Conservation (phyloP, 2,329 filamentous ascomycete genomes). For the Sporothrix euskadiensis region DNA sequence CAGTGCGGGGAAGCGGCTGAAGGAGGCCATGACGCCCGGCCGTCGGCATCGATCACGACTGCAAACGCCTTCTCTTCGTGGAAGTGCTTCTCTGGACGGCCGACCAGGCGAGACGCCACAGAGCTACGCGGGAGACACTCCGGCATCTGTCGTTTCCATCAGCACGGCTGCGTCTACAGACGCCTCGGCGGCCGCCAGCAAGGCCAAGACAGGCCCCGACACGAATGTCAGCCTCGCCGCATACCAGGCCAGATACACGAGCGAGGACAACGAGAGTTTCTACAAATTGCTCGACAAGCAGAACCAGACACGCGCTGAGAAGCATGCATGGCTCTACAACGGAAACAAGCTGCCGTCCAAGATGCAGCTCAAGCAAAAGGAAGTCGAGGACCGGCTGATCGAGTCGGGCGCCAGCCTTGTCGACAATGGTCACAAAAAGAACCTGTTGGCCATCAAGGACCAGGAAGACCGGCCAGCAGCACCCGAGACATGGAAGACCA, state of each 20-base stretch:
- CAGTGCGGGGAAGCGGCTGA: constrained; percentile 70
- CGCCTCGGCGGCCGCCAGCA: neutral
- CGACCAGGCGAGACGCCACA: constrained; percentile 56
- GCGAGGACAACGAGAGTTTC: constrained; percentile 97
- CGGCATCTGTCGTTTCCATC: constrained; percentile 53
- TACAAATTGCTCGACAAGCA: constrained; percentile 89
- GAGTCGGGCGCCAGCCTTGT: constrained; percentile 46
- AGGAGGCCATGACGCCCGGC: constrained; percentile 79
- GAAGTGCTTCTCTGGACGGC: constrained; percentile 29
- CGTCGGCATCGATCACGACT: constrained; percentile 39
- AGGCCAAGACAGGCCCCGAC: constrained; percentile 52
- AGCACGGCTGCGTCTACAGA: neutral
- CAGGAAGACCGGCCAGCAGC: constrained; percentile 67
- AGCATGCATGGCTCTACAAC: constrained; percentile 85
- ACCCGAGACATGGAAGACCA: constrained; percentile 72
- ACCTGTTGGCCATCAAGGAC: constrained; percentile 65
- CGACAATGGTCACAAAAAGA: constrained; percentile 59
- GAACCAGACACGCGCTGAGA: constrained; percentile 79
- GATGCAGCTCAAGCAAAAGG: constrained; percentile 68
- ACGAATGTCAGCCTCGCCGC: constrained; percentile 76
- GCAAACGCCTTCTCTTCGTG: neutral
- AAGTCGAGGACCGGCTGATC: constrained; percentile 57
- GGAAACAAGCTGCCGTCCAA: constrained; percentile 86
- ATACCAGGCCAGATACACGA: constrained; percentile 93
- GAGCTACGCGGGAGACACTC: constrained; percentile 72